These are phyloP conservation scores for Boletellus emodensis DNA, from an alignment of 768 basidiomycete genomes.

Conservation along the genomic window DNA sequence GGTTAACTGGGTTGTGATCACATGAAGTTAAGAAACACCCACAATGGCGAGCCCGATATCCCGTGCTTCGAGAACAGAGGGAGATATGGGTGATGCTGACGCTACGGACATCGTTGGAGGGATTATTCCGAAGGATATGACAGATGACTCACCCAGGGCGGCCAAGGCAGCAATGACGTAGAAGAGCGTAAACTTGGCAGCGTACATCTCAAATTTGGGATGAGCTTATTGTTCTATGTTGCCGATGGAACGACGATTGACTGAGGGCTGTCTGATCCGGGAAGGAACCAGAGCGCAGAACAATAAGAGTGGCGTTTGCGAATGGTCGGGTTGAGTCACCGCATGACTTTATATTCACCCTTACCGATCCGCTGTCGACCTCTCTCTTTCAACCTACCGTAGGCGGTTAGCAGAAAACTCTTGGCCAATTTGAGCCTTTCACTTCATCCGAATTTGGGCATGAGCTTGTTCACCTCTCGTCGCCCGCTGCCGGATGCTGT, in stretches of 20 bases:
- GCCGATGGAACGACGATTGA: not conserved
- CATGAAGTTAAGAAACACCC: not conserved
- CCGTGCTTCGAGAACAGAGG: conserved; percentile 8
- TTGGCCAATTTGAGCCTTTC: conserved; percentile 18
- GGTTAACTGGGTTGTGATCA: not conserved
- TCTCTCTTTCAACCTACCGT: conserved; percentile 27
- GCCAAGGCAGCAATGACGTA: conserved; percentile 28
- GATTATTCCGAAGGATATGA: not conserved
- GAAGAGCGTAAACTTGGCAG: conserved; percentile 24
- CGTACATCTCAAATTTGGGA: conserved; percentile 27
- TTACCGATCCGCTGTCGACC: not conserved
- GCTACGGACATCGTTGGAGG: conserved; percentile 13
- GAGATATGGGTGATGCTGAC: conserved; percentile 27
- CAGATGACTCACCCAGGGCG: conserved; percentile 20
- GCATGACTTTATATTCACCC: conserved; percentile 25
- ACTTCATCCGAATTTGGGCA: conserved; percentile 27
- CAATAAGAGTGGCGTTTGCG: conserved; percentile 28
- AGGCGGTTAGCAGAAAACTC: conserved; percentile 18
- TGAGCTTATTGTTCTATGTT: conserved; percentile 27
- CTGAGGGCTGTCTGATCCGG: not conserved
- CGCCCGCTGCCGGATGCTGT: not conserved
- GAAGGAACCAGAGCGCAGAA: conserved; percentile 16
- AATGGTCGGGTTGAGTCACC: conserved; percentile 17
- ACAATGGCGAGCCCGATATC: conserved; percentile 16
- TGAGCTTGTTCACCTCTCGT: conserved; percentile 21